Conservation (phyloP, 495 filamentous ascomycete genomes). For the Penicillium argentinense region DNA sequence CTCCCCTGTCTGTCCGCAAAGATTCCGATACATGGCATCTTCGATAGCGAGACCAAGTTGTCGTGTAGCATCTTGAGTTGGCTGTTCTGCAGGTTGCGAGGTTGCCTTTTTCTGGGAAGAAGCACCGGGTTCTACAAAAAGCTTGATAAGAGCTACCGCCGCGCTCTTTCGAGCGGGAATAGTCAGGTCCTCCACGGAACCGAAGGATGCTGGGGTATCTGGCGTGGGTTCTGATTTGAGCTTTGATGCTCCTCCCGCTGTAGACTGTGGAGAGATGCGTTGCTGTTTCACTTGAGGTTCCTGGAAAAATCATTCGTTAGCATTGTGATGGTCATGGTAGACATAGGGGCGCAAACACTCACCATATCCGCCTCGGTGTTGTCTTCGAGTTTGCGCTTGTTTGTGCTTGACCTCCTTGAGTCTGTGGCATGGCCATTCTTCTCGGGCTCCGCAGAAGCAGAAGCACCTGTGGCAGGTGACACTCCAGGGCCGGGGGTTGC, state of each 20-base stretch:
- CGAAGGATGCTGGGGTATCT: conserved; percentile 12
- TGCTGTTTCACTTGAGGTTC: conserved; percentile 44
- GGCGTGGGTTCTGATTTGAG: conserved; percentile 36
- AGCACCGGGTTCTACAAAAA: conserved; percentile 54
- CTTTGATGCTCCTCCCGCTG: conserved; percentile 14
- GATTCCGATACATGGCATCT: conserved; percentile 61
- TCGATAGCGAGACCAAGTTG: conserved; percentile 72
- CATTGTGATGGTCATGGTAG: background rate
- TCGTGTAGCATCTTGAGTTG: conserved; percentile 50
- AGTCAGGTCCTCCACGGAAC: conserved; percentile 41
- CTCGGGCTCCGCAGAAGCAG: conserved; percentile 32
- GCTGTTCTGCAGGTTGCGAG: conserved; percentile 52
- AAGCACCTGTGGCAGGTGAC: conserved; percentile 19
- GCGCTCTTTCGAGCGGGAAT: conserved; percentile 49
- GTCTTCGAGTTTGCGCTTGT: conserved; percentile 48
- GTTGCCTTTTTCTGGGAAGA: conserved; percentile 52
- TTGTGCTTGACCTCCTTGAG: conserved; percentile 32
- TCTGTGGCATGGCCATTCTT: conserved; percentile 31
- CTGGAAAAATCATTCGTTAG: conserved; percentile 26
- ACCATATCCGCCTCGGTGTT: conserved; percentile 37
- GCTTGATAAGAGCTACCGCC: conserved; percentile 51
- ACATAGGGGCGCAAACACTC: conserved; percentile 6
- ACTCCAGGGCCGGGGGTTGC: conserved; percentile 27
- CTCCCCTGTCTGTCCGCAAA: conserved; percentile 50
- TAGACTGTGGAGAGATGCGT: conserved; percentile 30